phyloP scores from a whole-genome alignment of 305 asterid genomes.

The Fraxinus platypoda region DNA sequence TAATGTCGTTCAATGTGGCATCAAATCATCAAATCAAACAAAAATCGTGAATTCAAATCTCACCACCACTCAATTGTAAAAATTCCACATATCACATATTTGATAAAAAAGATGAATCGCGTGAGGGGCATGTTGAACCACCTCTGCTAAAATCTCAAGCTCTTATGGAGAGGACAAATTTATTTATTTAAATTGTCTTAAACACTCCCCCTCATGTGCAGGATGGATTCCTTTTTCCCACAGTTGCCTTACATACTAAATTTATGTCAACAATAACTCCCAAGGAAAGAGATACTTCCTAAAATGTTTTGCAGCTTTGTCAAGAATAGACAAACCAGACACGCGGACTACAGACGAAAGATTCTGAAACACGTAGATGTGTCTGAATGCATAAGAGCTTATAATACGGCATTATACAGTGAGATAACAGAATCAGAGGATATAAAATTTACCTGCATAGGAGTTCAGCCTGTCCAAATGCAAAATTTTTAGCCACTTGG shows the following conservation, averaged over 20 bases:
- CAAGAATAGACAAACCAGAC: neutral
- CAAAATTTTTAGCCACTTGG: conserved; percentile 73
- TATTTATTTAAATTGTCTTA: too few species aligned
- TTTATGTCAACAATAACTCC: conserved; percentile 1
- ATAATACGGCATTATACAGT: conserved; percentile 22
- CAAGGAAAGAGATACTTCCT: neutral
- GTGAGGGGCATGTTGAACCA: neutral
- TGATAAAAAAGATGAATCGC: neutral
- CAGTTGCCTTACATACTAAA: neutral
- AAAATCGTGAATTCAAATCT: neutral
- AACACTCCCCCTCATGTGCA: neutral
- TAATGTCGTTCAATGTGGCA: neutral
- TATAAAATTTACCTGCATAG: conserved; percentile 63
- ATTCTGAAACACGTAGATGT: neutral
- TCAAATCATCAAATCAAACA: neutral
- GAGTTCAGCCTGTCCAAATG: conserved; percentile 78
- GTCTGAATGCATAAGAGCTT: conserved; percentile 2
- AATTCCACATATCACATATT: neutral
- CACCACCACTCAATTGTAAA: neutral
- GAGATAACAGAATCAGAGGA: conserved; percentile 16
- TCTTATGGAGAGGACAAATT: neutral
- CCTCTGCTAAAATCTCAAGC: neutral
- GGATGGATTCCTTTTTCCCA: neutral
- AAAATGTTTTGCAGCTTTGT: conserved; percentile 4
- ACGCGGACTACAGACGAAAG: conserved; percentile 2